Conservation (phyloP, 148 eudicot species). For the Polygonum aviculare region DNA sequence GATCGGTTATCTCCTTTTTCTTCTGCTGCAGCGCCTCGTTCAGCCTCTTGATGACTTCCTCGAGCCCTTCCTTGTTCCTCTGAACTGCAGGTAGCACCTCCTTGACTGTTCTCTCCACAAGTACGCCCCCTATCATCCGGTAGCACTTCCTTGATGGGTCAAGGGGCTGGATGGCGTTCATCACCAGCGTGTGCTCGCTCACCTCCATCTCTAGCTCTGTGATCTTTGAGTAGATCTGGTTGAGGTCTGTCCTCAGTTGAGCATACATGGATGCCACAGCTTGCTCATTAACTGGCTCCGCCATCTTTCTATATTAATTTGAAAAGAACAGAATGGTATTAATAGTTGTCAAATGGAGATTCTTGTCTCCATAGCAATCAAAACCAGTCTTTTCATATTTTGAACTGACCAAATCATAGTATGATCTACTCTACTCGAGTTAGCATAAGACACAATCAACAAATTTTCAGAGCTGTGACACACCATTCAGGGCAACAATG, state of each 20-base stretch:
- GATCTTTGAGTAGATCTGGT: slow-evolving; percentile 77
- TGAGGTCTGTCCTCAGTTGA: slow-evolving; percentile 67
- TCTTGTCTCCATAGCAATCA: not conserved
- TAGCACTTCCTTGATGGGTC: slow-evolving; percentile 81
- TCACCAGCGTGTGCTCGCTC: slow-evolving; percentile 77
- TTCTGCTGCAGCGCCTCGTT: slow-evolving; percentile 67
- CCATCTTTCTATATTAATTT: slow-evolving; percentile 31
- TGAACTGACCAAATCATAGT: not conserved
- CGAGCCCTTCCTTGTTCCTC: slow-evolving; percentile 77
- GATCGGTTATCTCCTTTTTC: slow-evolving; percentile 73
- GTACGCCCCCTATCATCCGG: slow-evolving; percentile 91
- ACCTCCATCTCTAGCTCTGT: slow-evolving; percentile 96
- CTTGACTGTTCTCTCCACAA: slow-evolving; percentile 81
- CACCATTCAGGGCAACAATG: not conserved
- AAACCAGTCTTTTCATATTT: not conserved
- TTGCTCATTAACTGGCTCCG: slow-evolving; percentile 73
- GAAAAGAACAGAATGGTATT: not conserved
- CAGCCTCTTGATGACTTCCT: slow-evolving; percentile 74
- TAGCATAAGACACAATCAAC: not conserved
- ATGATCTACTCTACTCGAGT: not conserved
- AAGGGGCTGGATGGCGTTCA: slow-evolving; percentile 77
- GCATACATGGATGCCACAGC: slow-evolving; percentile 71
- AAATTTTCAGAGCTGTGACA: not conserved
- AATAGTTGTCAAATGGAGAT: not conserved
- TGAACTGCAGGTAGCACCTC: slow-evolving; percentile 92